Percentiles rank a stretch among this genome's conserved stretches.
These are phyloP conservation scores for Pueraria montana DNA, from an alignment of 306 rosid species.

Conservation along the genomic window DNA sequence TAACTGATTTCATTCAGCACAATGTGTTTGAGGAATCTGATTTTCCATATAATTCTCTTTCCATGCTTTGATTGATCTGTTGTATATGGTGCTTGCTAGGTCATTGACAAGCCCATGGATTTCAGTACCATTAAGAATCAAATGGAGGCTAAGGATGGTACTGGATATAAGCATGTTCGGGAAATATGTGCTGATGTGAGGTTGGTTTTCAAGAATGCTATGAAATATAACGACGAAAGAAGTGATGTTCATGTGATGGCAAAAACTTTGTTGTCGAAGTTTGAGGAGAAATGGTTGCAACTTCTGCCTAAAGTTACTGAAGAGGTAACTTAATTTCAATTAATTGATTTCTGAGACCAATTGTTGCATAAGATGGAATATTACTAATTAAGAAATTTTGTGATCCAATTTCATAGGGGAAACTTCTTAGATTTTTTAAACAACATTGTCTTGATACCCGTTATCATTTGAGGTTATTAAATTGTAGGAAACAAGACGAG, in stretches of 20 bases:
- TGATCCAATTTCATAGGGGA: constrained; percentile 23
- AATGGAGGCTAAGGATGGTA: constrained; percentile 88
- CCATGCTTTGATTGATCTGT: constrained; percentile 46
- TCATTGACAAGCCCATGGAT: constrained; percentile 98
- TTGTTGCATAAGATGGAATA: constrained; percentile 16
- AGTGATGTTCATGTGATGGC: constrained; percentile 95
- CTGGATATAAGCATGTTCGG: constrained; percentile 86
- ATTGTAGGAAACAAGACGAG: constrained; percentile 82
- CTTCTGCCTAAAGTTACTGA: constrained; percentile 88
- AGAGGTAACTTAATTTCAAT: constrained; percentile 65
- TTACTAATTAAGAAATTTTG: constrained; percentile 26
- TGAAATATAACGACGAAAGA: constrained; percentile 88
- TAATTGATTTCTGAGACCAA: constrained; percentile 4
- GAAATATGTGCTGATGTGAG: constrained; percentile 86
- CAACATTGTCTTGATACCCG: constrained; percentile 22
- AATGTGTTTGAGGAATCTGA: constrained; percentile 14
- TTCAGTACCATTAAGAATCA: constrained; percentile 89
- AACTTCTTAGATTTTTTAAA: background rate
- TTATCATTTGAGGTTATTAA: constrained; percentile 40
- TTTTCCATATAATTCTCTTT: constrained; percentile 12
- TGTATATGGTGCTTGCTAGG: constrained; percentile 58
- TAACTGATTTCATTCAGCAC: constrained; percentile 15
- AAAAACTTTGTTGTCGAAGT: constrained; percentile 81
- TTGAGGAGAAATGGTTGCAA: constrained; percentile 95
- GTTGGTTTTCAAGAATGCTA: constrained; percentile 87